Conservation (phyloP, 2,329 filamentous ascomycete genomes). For the Cadophora luteo-olivacea region DNA sequence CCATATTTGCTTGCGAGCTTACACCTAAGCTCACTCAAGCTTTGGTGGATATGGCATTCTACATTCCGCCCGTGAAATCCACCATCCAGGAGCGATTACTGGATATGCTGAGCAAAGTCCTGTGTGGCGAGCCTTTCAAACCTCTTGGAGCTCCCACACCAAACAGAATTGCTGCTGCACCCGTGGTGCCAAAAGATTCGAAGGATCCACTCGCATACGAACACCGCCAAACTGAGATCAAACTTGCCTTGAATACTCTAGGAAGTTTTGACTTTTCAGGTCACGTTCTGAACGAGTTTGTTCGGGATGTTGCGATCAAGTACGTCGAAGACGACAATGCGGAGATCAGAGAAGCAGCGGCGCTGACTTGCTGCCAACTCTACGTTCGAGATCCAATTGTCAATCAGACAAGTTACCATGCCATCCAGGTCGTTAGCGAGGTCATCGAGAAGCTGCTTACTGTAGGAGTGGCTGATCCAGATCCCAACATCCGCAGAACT, state of each 20-base stretch:
- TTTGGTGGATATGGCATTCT: constrained; percentile 97
- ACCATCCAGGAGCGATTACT: constrained; percentile 93
- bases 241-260: constrained; percentile 89
- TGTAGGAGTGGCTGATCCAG: constrained; percentile 90
- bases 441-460: constrained; percentile 97
- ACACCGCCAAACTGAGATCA: constrained; percentile 83
- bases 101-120: constrained; percentile 92
- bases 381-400: constrained; percentile 97
- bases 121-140: constrained; percentile 91
- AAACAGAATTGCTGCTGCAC: constrained; percentile 80
- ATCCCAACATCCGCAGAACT: constrained; percentile 85
- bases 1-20: constrained; percentile 95
- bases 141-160: constrained; percentile 87
- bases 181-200: constrained; percentile 85
- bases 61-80: constrained; percentile 92
- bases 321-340: constrained; percentile 97
- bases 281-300: constrained; percentile 96
- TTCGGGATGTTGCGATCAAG: constrained; percentile 95
- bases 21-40: constrained; percentile 94
- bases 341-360: constrained; percentile 91
- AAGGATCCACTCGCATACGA: constrained; percentile 85
- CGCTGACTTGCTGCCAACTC: constrained; percentile 95
- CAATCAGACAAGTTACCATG: constrained; percentile 96
- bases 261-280: constrained; percentile 97
- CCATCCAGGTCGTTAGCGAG: constrained; percentile 95